Evolutionary conservation across 1,284 basidiomycete species (phyloP), one percentile per base, ranked within the genome.

Genomic region (Austroboletus novae-zelandiae): DNA sequence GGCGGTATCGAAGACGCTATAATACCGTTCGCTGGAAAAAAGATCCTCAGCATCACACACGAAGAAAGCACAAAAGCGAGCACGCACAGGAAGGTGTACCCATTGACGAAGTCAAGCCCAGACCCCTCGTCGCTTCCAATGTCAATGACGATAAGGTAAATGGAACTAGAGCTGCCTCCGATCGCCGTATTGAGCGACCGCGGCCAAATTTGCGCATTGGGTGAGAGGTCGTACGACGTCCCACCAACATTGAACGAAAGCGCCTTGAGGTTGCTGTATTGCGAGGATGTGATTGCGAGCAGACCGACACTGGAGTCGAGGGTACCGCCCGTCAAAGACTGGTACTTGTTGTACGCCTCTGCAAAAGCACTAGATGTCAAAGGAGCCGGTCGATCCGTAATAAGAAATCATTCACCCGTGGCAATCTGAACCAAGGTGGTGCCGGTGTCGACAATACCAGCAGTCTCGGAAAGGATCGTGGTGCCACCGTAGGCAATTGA

Each of bases 201-300:
- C 15, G 79, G 79, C 76, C 76, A 81, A 57, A 79, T 75, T 60
- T 81, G 79, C 8, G 75, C 79, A 57, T 81, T 75, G 20, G 74
- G 57, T 18, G 69, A 74, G 32, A 80, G 60, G 59, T 72, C 63
- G 65, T 69, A 70, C 48, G 65, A 60, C 53, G 11, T 36, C 43
- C 47, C 46, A 20, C 71, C 71, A 47, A 78, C 71, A 27, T 60
- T 64, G 66, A 78, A 76, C 61, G 69, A 66, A 32, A 80, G 61
- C 25, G 67, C 66, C 62, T 76, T 47, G 25, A 77, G 64, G 27
- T 62, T 67, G 39, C 47, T 50, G 59, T 71, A 77, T 54, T 79
- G 75, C 7, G 47, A 43, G 9, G 66, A 40, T 0, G 71, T 70
- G 52, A 80, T 58, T 20, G 53, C 67, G 42, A 79, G 68, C 29